Base-by-base conservation (phyloP, 345 rosid genomes). In the Rhizophora mangle region DNA sequence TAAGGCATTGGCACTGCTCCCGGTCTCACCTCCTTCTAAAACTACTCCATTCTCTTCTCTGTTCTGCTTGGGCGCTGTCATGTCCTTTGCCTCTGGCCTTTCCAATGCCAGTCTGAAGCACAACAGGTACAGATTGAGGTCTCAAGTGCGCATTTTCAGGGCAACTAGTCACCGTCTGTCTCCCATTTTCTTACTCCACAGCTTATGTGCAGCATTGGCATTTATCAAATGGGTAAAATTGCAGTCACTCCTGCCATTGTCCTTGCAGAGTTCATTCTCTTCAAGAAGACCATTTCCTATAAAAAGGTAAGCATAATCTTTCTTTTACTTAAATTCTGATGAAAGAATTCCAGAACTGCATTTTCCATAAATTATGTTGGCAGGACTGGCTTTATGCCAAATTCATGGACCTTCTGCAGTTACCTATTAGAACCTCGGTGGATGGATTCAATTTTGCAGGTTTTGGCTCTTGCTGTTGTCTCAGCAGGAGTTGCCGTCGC, bases 181-280 rank as follows among this genome's bases (percentile, higher is more conserved):
- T 60, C 27, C 19, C 27, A 46, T 74, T 73, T 69, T 62, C 72
- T 80, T 54, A 67, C 73, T 53, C 43, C 52, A 53, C 29, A 68
- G 63, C 46, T 65, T 31, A 6, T 67, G 15, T 75, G 80, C 86
- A 92, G 99, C 9, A 89, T 95, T 61, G 99, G 99, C 69, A 90
- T 95, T 82, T 95, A 95, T 77, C 99, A 92, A 77, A 90, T 92
- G 99, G 92, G 92, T 69, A 92, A 95, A 83, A 92, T 95, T 56
- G 98, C 98, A 2, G 98, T 95, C 70, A 95, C 98, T 70, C 98
- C 99, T 15, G 87, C 98, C 37, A 90, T 95, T 70, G 96, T 89
- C 65, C 82, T 95, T 47, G 85, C 94, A 1, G 99, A 95, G 73
- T 92, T 92, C 72, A 39, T 87, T 20, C 87, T 87, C 46, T 84